Conservation (phyloP, 2,329 filamentous ascomycete species). For the Aspergillus tanneri region DNA sequence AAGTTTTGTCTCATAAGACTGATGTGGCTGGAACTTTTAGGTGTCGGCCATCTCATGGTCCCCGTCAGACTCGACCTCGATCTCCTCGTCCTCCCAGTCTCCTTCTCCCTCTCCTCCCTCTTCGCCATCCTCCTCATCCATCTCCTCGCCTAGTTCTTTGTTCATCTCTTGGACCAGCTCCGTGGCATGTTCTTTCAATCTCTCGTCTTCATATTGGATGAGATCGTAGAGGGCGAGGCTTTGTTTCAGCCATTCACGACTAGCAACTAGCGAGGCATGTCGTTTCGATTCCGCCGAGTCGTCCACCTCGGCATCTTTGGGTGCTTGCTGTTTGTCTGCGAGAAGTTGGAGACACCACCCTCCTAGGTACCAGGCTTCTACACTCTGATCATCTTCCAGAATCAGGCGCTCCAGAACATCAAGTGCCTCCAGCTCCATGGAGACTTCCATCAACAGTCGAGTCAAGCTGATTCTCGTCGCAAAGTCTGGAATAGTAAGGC, state of each 20-base stretch:
- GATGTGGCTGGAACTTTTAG: slow-evolving; percentile 28
- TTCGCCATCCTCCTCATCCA: slow-evolving; percentile 56
- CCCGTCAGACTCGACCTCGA: slow-evolving; percentile 54
- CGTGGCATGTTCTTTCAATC: slow-evolving; percentile 44
- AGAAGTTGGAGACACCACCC: slow-evolving; percentile 87
- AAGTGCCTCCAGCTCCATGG: slow-evolving; percentile 79
- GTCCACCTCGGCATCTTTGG: slow-evolving; percentile 34
- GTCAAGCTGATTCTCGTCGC: slow-evolving; percentile 79
- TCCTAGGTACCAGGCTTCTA: slow-evolving; percentile 95
- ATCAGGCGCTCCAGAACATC: slow-evolving; percentile 81
- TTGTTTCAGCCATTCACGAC: slow-evolving; percentile 78
- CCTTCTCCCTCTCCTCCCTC: slow-evolving; percentile 56
- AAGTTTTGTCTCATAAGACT: slow-evolving; percentile 22
- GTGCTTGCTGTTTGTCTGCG: slow-evolving; percentile 45
- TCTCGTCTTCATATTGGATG: slow-evolving; percentile 69
- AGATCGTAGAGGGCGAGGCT: slow-evolving; percentile 74
- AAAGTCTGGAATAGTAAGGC: slow-evolving; percentile 78
- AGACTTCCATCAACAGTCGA: slow-evolving; percentile 84
- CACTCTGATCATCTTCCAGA: slow-evolving; percentile 85
- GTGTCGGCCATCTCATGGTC: slow-evolving; percentile 57
- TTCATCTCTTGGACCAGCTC: slow-evolving; percentile 56
- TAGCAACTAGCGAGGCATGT: slow-evolving; percentile 66
- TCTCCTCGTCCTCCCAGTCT: slow-evolving; percentile 52
- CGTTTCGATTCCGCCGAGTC: slow-evolving; percentile 52
- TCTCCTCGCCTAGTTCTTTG: slow-evolving; percentile 62